Evolutionary conservation across 164 flowering plant genomes (phyloP).

Genomic region (Annona squamosa): DNA sequence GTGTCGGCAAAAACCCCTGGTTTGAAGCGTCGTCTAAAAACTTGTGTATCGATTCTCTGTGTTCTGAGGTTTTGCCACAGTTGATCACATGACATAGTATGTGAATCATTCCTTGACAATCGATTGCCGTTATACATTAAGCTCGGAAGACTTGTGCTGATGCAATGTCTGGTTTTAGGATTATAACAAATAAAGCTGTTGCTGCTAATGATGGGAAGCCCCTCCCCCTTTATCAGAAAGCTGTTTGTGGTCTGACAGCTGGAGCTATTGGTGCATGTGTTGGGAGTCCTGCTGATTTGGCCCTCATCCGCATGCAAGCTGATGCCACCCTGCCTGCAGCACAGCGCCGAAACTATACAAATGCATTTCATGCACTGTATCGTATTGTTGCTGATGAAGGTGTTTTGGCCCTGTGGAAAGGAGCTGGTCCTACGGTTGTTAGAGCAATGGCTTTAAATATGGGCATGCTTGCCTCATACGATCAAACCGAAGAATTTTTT

Average conservation of each 20-base stretch:
- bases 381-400: slow-evolving; percentile 86
- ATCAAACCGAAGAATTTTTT: slow-evolving; percentile 79
- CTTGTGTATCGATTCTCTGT: not conserved
- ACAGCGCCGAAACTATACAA: slow-evolving; percentile 77
- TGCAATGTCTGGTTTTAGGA: slow-evolving; percentile 30
- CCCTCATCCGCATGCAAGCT: slow-evolving; percentile 97
- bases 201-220: slow-evolving; percentile 98
- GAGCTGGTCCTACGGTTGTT: slow-evolving; percentile 94
- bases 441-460: slow-evolving; percentile 96
- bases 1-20: not conserved
- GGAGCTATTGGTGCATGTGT: slow-evolving; percentile 93
- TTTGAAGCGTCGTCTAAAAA: not conserved
- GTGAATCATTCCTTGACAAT: not conserved
- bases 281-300: slow-evolving; percentile 95
- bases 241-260: slow-evolving; percentile 89
- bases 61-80: not conserved
- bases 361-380: slow-evolving; percentile 85
- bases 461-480: slow-evolving; percentile 99
- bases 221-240: slow-evolving; percentile 87
- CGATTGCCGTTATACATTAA: not conserved
- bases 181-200: slow-evolving; percentile 77
- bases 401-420: slow-evolving; percentile 90
- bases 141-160: not conserved
- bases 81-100: not conserved
- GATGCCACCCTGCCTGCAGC: slow-evolving; percentile 86